These are phyloP conservation scores for Conringia planisiliqua DNA, from an alignment of 345 rosid species.

Conservation along the genomic window DNA sequence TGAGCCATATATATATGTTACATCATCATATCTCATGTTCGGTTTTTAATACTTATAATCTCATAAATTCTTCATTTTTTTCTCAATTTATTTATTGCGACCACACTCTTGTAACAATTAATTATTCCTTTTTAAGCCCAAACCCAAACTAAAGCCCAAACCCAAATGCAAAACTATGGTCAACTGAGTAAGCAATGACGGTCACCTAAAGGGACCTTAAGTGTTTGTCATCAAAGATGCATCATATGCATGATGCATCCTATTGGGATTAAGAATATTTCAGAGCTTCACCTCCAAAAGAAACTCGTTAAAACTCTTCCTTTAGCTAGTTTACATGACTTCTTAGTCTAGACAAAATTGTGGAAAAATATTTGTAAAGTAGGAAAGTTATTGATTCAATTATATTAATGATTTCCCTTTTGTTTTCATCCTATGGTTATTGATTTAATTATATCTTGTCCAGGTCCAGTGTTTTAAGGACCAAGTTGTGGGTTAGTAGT, in stretches of 20 bases:
- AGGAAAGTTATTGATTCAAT: too few relatives aligned
- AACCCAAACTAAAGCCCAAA: not conserved
- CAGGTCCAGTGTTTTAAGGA: constrained; percentile 22
- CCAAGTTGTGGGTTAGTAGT: constrained; percentile 4
- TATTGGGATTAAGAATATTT: not conserved
- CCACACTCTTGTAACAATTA: too few relatives aligned
- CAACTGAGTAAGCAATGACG: not conserved
- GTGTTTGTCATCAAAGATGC: not conserved
- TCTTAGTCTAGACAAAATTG: not conserved
- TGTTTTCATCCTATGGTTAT: not conserved
- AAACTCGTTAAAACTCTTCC: not conserved
- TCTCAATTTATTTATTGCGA: too few relatives aligned
- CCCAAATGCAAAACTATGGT: not conserved
- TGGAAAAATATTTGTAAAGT: not conserved
- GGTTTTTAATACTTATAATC: too few relatives aligned
- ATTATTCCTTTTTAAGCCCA: not conserved
- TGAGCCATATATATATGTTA: constrained; percentile 14
- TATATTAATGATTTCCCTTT: not conserved
- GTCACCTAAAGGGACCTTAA: not conserved
- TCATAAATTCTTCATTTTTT: too few relatives aligned
- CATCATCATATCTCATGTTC: not conserved
- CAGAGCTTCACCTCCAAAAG: not conserved
- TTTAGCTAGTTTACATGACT: not conserved
- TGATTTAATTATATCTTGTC: not conserved
- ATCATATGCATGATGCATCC: not conserved